Base-by-base conservation (phyloP, 2,329 filamentous ascomycete genomes). In the Anthostomella pinea region DNA sequence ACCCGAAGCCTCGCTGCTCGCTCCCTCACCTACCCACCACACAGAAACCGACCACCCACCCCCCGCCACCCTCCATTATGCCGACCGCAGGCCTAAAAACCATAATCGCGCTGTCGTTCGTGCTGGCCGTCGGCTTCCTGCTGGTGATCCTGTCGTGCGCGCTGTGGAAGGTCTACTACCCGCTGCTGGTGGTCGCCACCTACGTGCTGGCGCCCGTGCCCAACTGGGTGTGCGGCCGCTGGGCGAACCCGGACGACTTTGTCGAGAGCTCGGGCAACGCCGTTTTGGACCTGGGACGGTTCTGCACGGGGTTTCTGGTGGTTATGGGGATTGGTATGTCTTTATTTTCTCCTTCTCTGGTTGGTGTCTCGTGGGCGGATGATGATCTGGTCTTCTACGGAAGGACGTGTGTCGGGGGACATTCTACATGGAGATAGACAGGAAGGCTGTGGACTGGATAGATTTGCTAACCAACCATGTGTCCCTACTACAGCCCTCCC, bases 121-220 rank as follows among this genome's bases (percentile, higher is more conserved):
- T 98, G 63, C 88, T 98, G 51, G 93, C 93, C 54, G 93, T 98
- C 57, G 93, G 93, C 56, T 98, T 98, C 72, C 87, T 98, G 57
- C 88, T 98, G 53, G 93, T 97, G 54, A 98, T 98, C 67, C 86
- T 98, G 57, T 96, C 90, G 47, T 95, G 90, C 62, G 93, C 93
- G 33, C 81, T 98, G 52, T 98, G 85, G 78, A 79, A 91, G 62
- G 87, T 88, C 67, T 98, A 95, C 79, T 87, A 93, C 57, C 89
- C 93, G 38, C 81, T 98, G 48, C 80, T 97, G 48, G 93, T 98
- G 53, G 93, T 98, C 47, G 91, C 83, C 53, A 97, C 91, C 54
- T 98, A 96, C 71, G 80, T 96, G 49, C 64, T 97, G 55, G 93
- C 93, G 38, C 93, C 93, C 19, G 67, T 98, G 39, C 93, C 93